Evolutionary conservation across 768 basidiomycete genomes (phyloP).

Genomic region (Hygrophorus russula): DNA sequence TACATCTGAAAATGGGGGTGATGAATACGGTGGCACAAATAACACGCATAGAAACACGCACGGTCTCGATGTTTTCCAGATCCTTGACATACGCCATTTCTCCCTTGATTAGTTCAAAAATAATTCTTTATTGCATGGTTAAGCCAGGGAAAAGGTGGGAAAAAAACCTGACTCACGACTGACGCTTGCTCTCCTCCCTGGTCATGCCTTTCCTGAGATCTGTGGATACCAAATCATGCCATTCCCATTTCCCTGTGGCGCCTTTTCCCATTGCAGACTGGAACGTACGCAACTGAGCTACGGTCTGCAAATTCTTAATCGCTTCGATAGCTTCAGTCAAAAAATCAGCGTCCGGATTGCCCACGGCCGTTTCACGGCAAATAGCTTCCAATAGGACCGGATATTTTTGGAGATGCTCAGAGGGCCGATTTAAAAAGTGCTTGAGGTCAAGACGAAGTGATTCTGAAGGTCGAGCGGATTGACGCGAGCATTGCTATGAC

Average conservation of each 20-base stretch:
- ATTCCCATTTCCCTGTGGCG: constrained; percentile 71
- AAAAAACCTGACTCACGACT: constrained; percentile 46
- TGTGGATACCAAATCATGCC: constrained; percentile 75
- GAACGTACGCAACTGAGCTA: constrained; percentile 81
- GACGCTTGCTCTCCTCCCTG: constrained; percentile 73
- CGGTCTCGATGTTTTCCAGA: constrained; percentile 73
- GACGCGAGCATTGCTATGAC: constrained; percentile 30
- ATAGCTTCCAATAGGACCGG: constrained; percentile 81
- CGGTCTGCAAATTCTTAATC: constrained; percentile 70
- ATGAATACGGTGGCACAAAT: neutral
- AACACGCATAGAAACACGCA: constrained; percentile 24
- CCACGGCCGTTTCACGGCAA: constrained; percentile 67
- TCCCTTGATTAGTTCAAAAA: constrained; percentile 90
- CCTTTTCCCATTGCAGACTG: constrained; percentile 84
- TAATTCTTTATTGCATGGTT: constrained; percentile 43
- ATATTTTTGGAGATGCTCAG: constrained; percentile 77
- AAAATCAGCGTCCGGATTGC: constrained; percentile 77
- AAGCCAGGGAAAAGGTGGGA: constrained; percentile 1
- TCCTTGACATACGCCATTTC: constrained; percentile 95
- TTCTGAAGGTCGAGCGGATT: constrained; percentile 28
- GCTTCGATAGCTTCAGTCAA: constrained; percentile 75
- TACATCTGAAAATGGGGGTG: constrained; percentile 49
- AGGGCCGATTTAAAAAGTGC: constrained; percentile 67
- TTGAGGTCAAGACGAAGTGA: constrained; percentile 50
- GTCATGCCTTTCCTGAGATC: constrained; percentile 50